A percentile compares a stretch with the other conserved stretches of the same genome.
These are phyloP conservation scores for Raffaelea ambrosiae DNA, from an alignment of 2,329 filamentous ascomycete species.

Conservation along the genomic window DNA sequence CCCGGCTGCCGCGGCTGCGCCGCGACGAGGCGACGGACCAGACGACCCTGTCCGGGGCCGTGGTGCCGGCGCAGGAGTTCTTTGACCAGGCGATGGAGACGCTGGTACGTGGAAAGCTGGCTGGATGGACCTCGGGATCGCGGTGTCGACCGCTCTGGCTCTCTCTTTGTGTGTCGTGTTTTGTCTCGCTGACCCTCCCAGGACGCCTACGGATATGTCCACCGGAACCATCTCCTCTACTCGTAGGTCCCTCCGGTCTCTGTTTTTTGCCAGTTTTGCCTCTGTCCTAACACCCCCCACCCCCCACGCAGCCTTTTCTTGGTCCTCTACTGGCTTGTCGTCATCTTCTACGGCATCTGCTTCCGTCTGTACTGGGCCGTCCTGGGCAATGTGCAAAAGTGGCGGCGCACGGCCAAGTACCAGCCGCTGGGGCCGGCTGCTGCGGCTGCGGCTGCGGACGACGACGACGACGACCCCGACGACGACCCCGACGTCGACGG, in stretches of 20 bases:
- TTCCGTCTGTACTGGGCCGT: not conserved
- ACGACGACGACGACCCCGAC: not conserved
- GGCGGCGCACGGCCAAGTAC: not conserved
- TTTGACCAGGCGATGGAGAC: constrained; percentile 28
- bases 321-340: constrained; percentile 30
- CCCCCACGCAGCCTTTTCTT: constrained; percentile 16
- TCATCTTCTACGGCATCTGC: constrained; percentile 16
- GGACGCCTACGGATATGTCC: too few relatives aligned
- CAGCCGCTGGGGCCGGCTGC: not conserved
- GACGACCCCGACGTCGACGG: constrained; percentile 1
- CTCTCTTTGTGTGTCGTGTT: not conserved
- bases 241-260: too few relatives aligned
- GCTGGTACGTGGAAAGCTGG: constrained; percentile 19
- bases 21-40: constrained; percentile 15
- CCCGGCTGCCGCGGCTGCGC: constrained; percentile 19
- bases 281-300: too few relatives aligned
- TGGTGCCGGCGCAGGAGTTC: constrained; percentile 25
- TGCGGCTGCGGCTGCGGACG: not conserved
- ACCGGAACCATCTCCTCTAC: constrained; percentile 25
- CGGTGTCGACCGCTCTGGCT: not conserved
- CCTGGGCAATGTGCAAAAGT: not conserved
- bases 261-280: too few relatives aligned
- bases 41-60: constrained; percentile 18
- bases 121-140: too few relatives aligned
- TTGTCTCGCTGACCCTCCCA: not conserved